Evolutionary conservation across 306 rosid species (phyloP).

Genomic region (Albizia julibrissin): DNA sequence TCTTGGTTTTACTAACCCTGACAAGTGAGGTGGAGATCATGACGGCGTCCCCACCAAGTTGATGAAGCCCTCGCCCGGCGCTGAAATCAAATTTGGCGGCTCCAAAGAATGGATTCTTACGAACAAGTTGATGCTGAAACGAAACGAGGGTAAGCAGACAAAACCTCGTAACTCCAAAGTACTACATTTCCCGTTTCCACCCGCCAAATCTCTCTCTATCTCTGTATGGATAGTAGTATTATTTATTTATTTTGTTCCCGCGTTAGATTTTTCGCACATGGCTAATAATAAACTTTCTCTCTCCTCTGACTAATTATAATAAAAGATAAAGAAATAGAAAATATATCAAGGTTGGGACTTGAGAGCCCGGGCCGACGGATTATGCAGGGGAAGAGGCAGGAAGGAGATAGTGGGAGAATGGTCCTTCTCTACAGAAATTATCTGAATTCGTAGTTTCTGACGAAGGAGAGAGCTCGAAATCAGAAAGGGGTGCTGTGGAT

Average conservation of each 20-base stretch:
- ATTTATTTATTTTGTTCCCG: neutral
- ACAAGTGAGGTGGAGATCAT: no score
- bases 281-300: neutral
- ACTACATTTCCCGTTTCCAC: no score
- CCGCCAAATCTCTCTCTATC: no score
- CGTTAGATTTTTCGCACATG: neutral
- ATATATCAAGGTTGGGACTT: no score
- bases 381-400: neutral
- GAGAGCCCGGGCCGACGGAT: no score
- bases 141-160: neutral
- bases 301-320: no score
- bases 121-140: neutral
- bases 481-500: neutral
- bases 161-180: no score
- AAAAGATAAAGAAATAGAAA: no score
- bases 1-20: no score
- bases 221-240: no score
- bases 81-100: neutral
- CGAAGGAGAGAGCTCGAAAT: neutral
- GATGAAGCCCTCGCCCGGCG: no score
- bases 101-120: neutral
- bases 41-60: no score
- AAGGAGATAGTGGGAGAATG: neutral
- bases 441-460: neutral
- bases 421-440: neutral